Evolutionary conservation across 2,329 filamentous ascomycete genomes (phyloP).

Genomic region (Cladobotryum protrusum): DNA sequence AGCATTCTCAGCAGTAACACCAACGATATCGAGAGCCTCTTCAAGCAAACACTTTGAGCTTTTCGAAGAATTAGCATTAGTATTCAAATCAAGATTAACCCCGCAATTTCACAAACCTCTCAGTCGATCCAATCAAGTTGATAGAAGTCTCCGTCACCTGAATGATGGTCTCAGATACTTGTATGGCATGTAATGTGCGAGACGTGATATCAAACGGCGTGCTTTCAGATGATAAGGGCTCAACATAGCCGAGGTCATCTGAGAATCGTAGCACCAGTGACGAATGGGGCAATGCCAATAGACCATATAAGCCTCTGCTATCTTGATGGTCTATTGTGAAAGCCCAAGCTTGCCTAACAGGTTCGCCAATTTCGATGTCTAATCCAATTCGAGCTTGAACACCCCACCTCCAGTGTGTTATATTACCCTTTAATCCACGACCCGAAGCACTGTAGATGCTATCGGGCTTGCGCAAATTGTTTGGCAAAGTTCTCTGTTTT

Average conservation of each 20-base stretch:
- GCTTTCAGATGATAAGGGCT: slow-evolving; percentile 34
- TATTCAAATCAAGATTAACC: not conserved
- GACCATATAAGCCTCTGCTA: slow-evolving; percentile 24
- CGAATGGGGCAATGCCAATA: slow-evolving; percentile 45
- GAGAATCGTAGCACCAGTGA: slow-evolving; percentile 45
- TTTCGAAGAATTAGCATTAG: slow-evolving; percentile 2
- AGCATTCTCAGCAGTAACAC: slow-evolving; percentile 36
- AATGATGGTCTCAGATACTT: slow-evolving; percentile 33
- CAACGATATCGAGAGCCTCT: slow-evolving; percentile 25
- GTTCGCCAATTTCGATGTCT: slow-evolving; percentile 45
- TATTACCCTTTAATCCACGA: slow-evolving; percentile 52
- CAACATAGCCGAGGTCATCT: slow-evolving; percentile 39
- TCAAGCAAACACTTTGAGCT: slow-evolving; percentile 26
- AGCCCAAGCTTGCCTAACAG: slow-evolving; percentile 49
- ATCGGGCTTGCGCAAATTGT: slow-evolving; percentile 35
- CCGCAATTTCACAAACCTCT: slow-evolving; percentile 26
- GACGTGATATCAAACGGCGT: slow-evolving; percentile 46
- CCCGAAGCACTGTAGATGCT: slow-evolving; percentile 63
- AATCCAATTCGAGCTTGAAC: slow-evolving; percentile 61
- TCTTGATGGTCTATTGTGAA: slow-evolving; percentile 28
- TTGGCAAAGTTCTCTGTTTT: slow-evolving; percentile 11
- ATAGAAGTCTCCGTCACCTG: slow-evolving; percentile 49
- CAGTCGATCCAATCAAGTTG: slow-evolving; percentile 30
- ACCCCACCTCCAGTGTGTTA: slow-evolving; percentile 65
- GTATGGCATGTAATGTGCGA: slow-evolving; percentile 44